phyloP scores from a whole-genome alignment of 306 rosid genomes.

The Rosa rugosa region DNA sequence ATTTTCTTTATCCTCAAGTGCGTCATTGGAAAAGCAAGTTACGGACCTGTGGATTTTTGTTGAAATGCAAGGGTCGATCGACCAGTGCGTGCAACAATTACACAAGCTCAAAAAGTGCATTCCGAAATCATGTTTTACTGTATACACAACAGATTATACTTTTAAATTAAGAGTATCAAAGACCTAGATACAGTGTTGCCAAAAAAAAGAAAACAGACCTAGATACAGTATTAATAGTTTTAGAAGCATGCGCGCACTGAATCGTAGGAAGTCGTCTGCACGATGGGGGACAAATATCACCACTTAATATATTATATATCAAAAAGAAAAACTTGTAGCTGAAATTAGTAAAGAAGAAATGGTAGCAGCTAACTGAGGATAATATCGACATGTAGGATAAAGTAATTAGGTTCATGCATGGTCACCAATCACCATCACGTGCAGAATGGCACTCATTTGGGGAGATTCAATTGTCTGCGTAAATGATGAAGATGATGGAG shows the following conservation, averaged over 20 bases:
- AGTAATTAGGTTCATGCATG: background rate
- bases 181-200: too few species aligned
- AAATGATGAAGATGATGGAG: background rate
- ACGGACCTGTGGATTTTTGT: too few species aligned
- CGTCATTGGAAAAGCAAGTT: too few species aligned
- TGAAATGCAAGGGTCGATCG: too few species aligned
- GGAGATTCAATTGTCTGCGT: background rate
- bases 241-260: background rate
- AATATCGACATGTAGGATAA: constrained; percentile 16
- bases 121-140: too few species aligned
- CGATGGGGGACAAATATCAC: background rate
- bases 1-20: too few species aligned
- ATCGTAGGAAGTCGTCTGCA: background rate
- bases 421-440: constrained; percentile 21
- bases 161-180: too few species aligned
- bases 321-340: background rate
- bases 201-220: too few species aligned
- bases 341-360: background rate
- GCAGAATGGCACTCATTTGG: background rate
- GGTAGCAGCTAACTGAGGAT: background rate
- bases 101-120: too few species aligned
- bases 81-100: too few species aligned
- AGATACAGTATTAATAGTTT: background rate
- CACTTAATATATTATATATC: background rate
- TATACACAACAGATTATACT: too few species aligned